These are phyloP conservation scores for Pythium scleroteichum DNA, from an alignment of 352 stramenopile genomes.

Conservation along the genomic window DNA sequence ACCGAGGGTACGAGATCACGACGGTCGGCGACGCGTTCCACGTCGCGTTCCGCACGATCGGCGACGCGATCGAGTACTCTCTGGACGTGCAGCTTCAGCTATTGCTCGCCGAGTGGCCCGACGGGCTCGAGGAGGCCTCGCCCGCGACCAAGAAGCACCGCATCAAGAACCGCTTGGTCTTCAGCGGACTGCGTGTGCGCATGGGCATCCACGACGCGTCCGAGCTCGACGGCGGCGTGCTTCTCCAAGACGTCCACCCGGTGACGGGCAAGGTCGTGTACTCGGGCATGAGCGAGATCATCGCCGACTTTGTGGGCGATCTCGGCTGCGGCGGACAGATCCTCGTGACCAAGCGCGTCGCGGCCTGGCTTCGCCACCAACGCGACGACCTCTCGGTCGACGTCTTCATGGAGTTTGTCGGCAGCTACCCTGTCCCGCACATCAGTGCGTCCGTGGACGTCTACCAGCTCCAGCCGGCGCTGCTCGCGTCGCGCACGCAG, in stretches of 20 bases:
- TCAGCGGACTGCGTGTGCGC: constrained; percentile 29
- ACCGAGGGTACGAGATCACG: constrained; percentile 69
- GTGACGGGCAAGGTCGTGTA: constrained; percentile 30
- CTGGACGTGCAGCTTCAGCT: constrained; percentile 60
- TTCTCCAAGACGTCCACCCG: constrained; percentile 14
- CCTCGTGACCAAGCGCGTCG: constrained; percentile 8
- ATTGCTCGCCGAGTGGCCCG: background rate
- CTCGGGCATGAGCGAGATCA: constrained; percentile 23
- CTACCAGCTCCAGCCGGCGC: constrained; percentile 41
- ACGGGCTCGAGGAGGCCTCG: background rate
- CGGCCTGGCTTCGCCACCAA: constrained; percentile 6
- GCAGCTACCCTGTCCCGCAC: constrained; percentile 38
- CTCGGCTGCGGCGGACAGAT: constrained; percentile 30
- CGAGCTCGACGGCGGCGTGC: background rate
- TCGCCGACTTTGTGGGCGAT: constrained; percentile 28
- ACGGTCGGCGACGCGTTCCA: constrained; percentile 66
- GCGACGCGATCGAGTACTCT: constrained; percentile 56
- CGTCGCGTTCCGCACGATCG: constrained; percentile 62
- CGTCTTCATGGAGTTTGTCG: constrained; percentile 32
- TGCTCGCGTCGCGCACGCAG: constrained; percentile 7
- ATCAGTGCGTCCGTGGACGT: constrained; percentile 45
- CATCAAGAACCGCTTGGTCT: constrained; percentile 1
- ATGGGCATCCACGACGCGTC: constrained; percentile 29
- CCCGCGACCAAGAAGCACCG: background rate
- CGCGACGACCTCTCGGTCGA: constrained; percentile 13